phyloP scores from a whole-genome alignment of 2,329 filamentous ascomycete species.

The Colletotrichum plurivorum region DNA sequence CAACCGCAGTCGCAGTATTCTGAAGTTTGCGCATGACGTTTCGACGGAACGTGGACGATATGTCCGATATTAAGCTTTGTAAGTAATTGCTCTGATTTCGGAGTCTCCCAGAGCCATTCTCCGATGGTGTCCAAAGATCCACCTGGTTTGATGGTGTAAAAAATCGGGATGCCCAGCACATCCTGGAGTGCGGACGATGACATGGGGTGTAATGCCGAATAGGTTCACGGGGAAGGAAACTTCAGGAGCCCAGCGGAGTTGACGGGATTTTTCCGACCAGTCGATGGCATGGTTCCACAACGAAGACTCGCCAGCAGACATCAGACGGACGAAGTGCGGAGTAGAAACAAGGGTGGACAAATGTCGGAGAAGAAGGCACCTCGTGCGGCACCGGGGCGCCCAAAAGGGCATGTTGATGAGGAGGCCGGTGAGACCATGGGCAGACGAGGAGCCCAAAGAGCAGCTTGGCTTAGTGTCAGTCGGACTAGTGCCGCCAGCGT shows the following conservation, averaged over 20 bases:
- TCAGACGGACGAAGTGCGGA: conserved; percentile 33
- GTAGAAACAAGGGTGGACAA: conserved; percentile 10
- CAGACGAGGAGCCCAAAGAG: conserved; percentile 5
- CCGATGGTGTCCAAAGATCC: conserved; percentile 9
- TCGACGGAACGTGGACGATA: conserved; percentile 6
- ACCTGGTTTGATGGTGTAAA: conserved; percentile 14
- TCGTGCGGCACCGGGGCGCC: conserved; percentile 14
- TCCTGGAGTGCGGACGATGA: neutral
- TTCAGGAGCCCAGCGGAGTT: conserved; percentile 12
- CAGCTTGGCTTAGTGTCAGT: conserved; percentile 27
- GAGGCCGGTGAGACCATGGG: conserved; percentile 15
- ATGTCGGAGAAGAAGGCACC: conserved; percentile 9
- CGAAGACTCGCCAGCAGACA: conserved; percentile 19
- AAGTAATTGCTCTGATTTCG: conserved; percentile 6
- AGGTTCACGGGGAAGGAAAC: conserved; percentile 5
- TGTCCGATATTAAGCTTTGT: conserved; percentile 16
- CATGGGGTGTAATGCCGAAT: conserved; percentile 5
- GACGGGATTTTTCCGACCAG: conserved; percentile 8
- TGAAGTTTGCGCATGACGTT: neutral
- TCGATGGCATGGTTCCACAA: conserved; percentile 22
- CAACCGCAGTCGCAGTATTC: too few relatives aligned
- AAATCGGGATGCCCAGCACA: neutral
- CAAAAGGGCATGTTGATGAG: conserved; percentile 20
- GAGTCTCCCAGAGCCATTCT: neutral
- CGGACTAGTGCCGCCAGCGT: conserved; percentile 18